A percentile compares a stretch with the other conserved stretches of the same genome.
Conservation (phyloP, 2,329 filamentous ascomycete genomes). For the Trichoderma polysporum region DNA sequence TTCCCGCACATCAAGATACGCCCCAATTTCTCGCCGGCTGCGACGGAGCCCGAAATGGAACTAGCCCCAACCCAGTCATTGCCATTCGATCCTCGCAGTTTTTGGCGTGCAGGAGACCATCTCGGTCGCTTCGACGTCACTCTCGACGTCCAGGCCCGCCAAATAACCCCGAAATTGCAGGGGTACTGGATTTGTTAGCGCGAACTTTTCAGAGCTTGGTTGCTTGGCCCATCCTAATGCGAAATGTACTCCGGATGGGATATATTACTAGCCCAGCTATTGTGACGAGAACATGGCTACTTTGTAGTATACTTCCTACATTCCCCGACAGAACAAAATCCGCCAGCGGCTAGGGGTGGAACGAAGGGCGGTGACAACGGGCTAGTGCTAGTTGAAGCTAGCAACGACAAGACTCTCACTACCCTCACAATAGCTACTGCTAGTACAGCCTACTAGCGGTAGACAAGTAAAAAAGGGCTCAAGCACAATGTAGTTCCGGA, state of each 20-base stretch:
- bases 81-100: conserved; percentile 16
- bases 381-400: conserved; percentile 11
- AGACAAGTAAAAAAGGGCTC: background rate
- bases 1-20: conserved; percentile 11
- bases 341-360: background rate
- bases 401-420: background rate
- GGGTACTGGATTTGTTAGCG: conserved; percentile 3
- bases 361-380: conserved; percentile 15
- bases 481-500: background rate
- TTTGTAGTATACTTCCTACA: conserved; percentile 1
- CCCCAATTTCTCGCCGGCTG: conserved; percentile 12
- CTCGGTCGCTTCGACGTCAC: conserved; percentile 18
- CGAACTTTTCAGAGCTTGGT: conserved; percentile 14
- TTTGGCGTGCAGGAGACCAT: conserved; percentile 18
- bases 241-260: conserved; percentile 13
- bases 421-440: background rate
- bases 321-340: background rate
- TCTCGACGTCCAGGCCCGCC: background rate
- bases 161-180: conserved; percentile 20
- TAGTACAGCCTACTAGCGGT: background rate
- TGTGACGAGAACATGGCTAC: conserved; percentile 1
- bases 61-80: conserved; percentile 15
- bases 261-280: background rate
- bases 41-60: conserved; percentile 16
- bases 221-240: conserved; percentile 17